phyloP scores from a whole-genome alignment of 73 alveolate species.

The Loxodes magnus region DNA sequence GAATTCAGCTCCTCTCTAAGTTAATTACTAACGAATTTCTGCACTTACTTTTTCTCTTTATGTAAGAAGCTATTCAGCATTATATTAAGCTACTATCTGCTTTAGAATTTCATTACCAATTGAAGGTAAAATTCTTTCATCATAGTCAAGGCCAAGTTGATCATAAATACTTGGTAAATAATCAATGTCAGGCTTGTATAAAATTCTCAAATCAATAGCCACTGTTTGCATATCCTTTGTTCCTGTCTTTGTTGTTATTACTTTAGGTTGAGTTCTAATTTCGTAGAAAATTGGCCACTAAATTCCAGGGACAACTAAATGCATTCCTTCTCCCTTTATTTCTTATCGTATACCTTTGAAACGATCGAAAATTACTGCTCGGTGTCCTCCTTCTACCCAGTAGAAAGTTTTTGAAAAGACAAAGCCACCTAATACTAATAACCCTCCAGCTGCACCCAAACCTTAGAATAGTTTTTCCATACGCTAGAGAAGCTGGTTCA shows the following conservation, averaged over 20 bases:
- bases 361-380: conserved; percentile 65
- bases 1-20: conserved; percentile 64
- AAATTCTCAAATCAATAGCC: conserved; percentile 53
- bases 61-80: conserved; percentile 69
- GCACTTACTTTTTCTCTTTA: conserved; percentile 72
- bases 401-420: conserved; percentile 37
- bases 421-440: too few relatives aligned
- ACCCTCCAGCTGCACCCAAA: too few relatives aligned
- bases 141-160: conserved; percentile 62
- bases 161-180: conserved; percentile 43
- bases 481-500: too few relatives aligned
- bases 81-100: conserved; percentile 65
- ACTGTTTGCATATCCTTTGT: conserved; percentile 73
- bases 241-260: conserved; percentile 64
- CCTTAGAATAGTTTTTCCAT: too few relatives aligned
- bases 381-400: conserved; percentile 77
- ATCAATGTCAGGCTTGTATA: conserved; percentile 54
- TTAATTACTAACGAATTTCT: conserved; percentile 52
- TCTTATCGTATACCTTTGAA: conserved; percentile 41
- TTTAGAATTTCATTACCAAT: conserved; percentile 69
- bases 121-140: conserved; percentile 61
- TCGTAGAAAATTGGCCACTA: conserved; percentile 54
- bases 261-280: conserved; percentile 45
- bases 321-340: conserved; percentile 73
- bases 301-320: conserved; percentile 53